Base-by-base conservation (phyloP, 257 asterid genomes). In the Paraleonurus japonicus region DNA sequence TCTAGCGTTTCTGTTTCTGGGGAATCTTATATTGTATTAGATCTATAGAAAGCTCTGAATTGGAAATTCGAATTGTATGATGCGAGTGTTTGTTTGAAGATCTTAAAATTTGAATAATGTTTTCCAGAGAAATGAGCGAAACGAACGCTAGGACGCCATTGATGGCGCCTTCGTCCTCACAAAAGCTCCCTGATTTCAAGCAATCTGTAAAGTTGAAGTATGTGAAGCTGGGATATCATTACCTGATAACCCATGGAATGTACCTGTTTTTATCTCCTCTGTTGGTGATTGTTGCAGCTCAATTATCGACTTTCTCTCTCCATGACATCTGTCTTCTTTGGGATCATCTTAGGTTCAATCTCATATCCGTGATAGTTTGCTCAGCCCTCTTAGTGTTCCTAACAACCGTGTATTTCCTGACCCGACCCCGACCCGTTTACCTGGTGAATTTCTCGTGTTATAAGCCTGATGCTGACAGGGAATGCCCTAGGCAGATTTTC, bases 191-290 rank as follows among this genome's bases (percentile, higher is more conserved):
- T 3, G 96, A 90, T 88, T 90, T 90, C 80, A 82, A 90, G 43
- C 81, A 88, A 66, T 90, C 96, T 53, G 80, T 90, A 33, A 90
- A 90, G 69, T 48, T 90, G 81, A 90, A 90, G 81, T 90, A 90
- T 81, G 96, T 90, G 76, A 90, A 90, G 83, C 95, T 90, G 37
- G 96, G 96, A 12, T 90, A 90, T 41, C 96, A 88, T 74, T 81
- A 83, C 80, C 89, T 90, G 26, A 86, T 88, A 28, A 88, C 95
- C 16, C 96, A 88, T 83, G 96, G 93, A 59, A 90, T 88, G 95
- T 86, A 71, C 82, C 85, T 90, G 4, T 85, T 64, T 69, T 74
- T 90, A 39, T 85, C 95, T 15, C 95, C 96, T 8, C 58, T 88
- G 4, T 63, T 83, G 69, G 86, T 86, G 33, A 75, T 88, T 62